Base-by-base conservation (phyloP, 768 basidiomycete genomes). In the Hypholoma fasciculare region DNA sequence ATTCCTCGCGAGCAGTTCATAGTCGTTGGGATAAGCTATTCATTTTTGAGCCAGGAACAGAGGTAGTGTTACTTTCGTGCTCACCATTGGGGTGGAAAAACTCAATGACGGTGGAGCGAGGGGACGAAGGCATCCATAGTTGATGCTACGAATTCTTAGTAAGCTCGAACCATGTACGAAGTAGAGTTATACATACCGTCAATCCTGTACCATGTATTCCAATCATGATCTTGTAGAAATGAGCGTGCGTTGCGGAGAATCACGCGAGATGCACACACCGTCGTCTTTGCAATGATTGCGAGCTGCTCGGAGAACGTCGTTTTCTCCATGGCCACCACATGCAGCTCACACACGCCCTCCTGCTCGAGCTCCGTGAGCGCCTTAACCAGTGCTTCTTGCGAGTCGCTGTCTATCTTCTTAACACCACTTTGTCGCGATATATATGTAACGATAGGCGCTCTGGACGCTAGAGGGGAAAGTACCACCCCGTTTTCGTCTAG, bases 141-240 rank as follows among this genome's bases (percentile, higher is more conserved):
- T 89, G 77, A 67, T 90, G 89, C 63, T 54, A 57, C 26, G 37
- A 4, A 8, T 20, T 30, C n/a, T 40, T 16, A 8, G n/a, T 36
- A 3, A 13, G 17, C 30, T 38, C 9, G 23, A 14, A 47, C 26
- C 4, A 4, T 7, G 12, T 20, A 9, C 17, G 13, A 14, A 27
- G 27, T 7, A 17, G 11, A 16, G 16, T 17, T 3, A 8, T 34
- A 20, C 63, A 61, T 61, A 76, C 75, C 49, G 88, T 87, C 11
- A 92, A 73, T 38, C 88, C 87, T 68, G 87, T 89, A 27, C 87
- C 88, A 65, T 88, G 86, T 20, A 87, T 82, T 36, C 86, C 86
- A 40, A 88, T 68, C 64, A 88, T 68, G 37, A 61, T 54, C 64
- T 67, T 42, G 16, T 16, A 42, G 1, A 6, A 16, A 4, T 42